Conservation (phyloP, 1,284 basidiomycete species). For the Ganoderma lingzhi region DNA sequence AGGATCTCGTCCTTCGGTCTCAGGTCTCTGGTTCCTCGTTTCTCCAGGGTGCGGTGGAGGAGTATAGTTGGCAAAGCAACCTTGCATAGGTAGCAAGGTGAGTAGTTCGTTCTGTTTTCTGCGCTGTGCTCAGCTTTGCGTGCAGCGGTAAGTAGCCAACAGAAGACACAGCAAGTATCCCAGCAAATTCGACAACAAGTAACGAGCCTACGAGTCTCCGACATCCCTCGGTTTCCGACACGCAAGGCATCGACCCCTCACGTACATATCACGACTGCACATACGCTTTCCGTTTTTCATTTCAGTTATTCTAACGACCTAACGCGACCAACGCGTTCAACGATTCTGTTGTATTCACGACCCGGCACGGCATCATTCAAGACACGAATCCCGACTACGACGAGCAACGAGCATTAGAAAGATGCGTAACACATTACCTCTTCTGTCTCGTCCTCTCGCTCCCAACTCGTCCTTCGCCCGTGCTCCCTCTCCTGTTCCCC, state of each 20-base stretch:
- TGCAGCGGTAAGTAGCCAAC: constrained; percentile 36
- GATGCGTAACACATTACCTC: constrained; percentile 47
- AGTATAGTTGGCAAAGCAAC: constrained; percentile 34
- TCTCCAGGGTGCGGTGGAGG: constrained; percentile 35
- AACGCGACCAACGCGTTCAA: constrained; percentile 30
- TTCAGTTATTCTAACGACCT: constrained; percentile 33
- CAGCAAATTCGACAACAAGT: constrained; percentile 32
- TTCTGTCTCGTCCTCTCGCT: constrained; percentile 44
- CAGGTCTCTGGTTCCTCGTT: constrained; percentile 26
- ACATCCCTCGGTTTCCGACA: constrained; percentile 27
- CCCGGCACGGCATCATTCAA: constrained; percentile 26
- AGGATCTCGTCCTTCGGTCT: constrained; percentile 25
- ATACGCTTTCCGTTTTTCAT: constrained; percentile 22
- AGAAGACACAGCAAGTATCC: constrained; percentile 15
- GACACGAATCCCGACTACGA: constrained; percentile 28
- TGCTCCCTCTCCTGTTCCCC: constrained; percentile 41
- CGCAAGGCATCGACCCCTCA: constrained; percentile 30
- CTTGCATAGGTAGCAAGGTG: constrained; percentile 36
- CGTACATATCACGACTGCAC: constrained; percentile 35
- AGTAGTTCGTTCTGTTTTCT: constrained; percentile 5
- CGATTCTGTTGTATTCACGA: constrained; percentile 39
- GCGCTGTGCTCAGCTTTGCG: constrained; percentile 15
- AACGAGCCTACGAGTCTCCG: constrained; percentile 37
- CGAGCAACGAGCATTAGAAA: constrained; percentile 34
- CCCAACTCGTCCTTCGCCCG: constrained; percentile 38